phyloP scores from a whole-genome alignment of 306 rosid species.

The Prinsepia uniflora region DNA sequence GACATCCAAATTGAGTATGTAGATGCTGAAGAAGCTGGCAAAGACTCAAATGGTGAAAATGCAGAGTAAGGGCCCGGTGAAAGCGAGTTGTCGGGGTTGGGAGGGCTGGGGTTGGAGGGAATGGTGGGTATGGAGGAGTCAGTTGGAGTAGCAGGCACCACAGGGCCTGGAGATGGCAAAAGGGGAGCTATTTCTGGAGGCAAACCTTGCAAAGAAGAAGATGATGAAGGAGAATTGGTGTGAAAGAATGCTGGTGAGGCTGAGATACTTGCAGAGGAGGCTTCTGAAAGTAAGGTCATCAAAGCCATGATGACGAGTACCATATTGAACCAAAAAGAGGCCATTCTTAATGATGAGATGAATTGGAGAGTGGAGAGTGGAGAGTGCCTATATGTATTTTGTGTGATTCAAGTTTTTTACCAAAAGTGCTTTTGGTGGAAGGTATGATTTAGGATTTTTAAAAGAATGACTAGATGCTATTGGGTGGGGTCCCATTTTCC shows the following conservation, averaged over 20 bases:
- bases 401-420: conserved; percentile 9
- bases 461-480: conserved; percentile 26
- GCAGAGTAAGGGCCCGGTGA: conserved; percentile 58
- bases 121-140: conserved; percentile 63
- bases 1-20: conserved; percentile 23
- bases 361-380: conserved; percentile 27
- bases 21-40: conserved; percentile 48
- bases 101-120: conserved; percentile 88
- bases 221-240: conserved; percentile 32
- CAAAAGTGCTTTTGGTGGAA: conserved; percentile 32
- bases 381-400: conserved; percentile 10
- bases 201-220: conserved; percentile 49
- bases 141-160: conserved; percentile 47
- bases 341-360: conserved; percentile 58
- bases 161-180: conserved; percentile 69
- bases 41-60: conserved; percentile 50
- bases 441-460: conserved; percentile 46
- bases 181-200: conserved; percentile 87
- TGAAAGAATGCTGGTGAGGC: conserved; percentile 41
- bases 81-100: conserved; percentile 58
- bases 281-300: conserved; percentile 43
- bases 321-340: conserved; percentile 45
- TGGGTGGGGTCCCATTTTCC: conserved; percentile 37
- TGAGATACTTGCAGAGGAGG: conserved; percentile 28
- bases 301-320: conserved; percentile 38